Evolutionary conservation across 176 grass and related monocot genomes (phyloP), one percentile per base, ranked within the genome.

Genomic region (Phoenix dactylifera): DNA sequence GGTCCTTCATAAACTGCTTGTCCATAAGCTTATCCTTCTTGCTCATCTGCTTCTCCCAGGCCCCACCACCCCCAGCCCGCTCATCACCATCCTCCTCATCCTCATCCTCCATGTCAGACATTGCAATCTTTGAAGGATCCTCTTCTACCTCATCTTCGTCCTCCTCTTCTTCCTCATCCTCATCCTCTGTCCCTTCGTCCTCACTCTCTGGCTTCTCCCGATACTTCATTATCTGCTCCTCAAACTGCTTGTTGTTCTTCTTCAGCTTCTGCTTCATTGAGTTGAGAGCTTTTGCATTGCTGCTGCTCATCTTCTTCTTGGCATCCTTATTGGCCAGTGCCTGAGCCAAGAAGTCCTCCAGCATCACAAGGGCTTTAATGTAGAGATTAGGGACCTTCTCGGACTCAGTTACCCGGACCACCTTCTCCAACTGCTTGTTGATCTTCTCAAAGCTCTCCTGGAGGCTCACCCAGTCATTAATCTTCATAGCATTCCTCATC

Each of bases 241-340:
- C 87, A 35, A 85, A 97, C 53, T 75, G 80, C 78, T 97, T 97
- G 35, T 97, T 97, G 20, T 97, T 97, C 78, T 97, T 97, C 75
- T 91, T 97, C 30, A 97, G 78, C 57, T 97, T 97, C 52, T 97
- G 92, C 58, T 78, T 97, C 87, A 91, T 82, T 2, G 81, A 80
- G 59, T 83, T 97, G 7, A 97, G 63, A 1, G 92, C 92, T 58
- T 88, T 90, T 0, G 87, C 75, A 25, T 97, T 97, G 69, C 83
- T 97, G 72, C 83, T 97, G 72, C 92, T 97, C 92, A 97, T 97
- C 72, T 97, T 97, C 69, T 88, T 97, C 72, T 96, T 96, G 54
- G 78, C 83, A 59, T 96, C 92, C 68, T 97, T 97, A 50, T 97
- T 97, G 7, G 92, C 92, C 72, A 97, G 70, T n/a, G 92, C 82